These are phyloP conservation scores for Persicaria tinctoria DNA, from an alignment of 148 eudicot species.

Conservation along the genomic window DNA sequence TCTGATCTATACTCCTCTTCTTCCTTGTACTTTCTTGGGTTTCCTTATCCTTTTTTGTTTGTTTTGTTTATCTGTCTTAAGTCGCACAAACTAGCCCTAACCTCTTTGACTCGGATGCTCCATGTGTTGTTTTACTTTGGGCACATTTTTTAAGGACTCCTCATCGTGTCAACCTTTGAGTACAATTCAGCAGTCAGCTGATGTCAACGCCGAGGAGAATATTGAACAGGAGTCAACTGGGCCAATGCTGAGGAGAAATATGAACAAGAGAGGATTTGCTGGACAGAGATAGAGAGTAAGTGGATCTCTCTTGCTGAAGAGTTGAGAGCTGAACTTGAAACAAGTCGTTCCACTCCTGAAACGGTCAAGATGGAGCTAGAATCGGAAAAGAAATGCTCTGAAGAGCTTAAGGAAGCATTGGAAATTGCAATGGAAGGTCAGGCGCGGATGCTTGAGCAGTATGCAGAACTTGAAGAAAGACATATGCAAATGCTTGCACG, in stretches of 20 bases:
- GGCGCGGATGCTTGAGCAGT: constrained; percentile 95
- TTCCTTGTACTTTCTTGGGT: not conserved
- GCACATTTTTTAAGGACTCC: constrained; percentile 20
- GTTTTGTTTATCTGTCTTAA: too few relatives aligned
- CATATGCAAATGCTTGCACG: constrained; percentile 79
- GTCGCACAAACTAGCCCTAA: constrained; percentile 21
- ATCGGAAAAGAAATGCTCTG: constrained; percentile 71
- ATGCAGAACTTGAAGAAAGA: constrained; percentile 85
- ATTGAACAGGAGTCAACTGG: not conserved
- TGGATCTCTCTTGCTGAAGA: constrained; percentile 87
- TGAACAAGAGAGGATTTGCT: constrained; percentile 42
- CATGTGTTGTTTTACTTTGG: too few relatives aligned
- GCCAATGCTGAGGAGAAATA: not conserved
- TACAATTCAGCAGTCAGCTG: constrained; percentile 21
- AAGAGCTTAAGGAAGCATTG: constrained; percentile 90
- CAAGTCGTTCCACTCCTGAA: constrained; percentile 42
- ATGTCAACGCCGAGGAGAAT: constrained; percentile 31
- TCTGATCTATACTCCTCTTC: too few relatives aligned
- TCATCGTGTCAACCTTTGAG: constrained; percentile 19
- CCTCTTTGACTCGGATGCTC: constrained; percentile 8
- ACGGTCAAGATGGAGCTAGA: constrained; percentile 59
- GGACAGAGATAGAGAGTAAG: constrained; percentile 80
- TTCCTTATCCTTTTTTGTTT: too few relatives aligned
- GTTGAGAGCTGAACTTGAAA: constrained; percentile 64
- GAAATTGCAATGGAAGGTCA: constrained; percentile 92